phyloP scores from a whole-genome alignment of 805 yeast species.

The Blastobotrys attinorum region DNA sequence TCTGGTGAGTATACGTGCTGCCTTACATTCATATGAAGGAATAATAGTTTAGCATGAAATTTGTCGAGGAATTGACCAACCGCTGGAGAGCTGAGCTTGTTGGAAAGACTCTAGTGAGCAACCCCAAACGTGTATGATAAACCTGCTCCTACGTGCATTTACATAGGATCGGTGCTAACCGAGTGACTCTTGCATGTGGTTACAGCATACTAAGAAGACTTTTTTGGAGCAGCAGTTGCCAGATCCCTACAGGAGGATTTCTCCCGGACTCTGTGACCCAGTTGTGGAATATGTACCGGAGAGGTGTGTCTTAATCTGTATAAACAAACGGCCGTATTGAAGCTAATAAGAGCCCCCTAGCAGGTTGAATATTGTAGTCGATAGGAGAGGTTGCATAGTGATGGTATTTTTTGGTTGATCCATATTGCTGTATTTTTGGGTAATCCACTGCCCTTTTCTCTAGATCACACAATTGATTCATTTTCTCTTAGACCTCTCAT shows the following conservation, averaged over 20 bases:
- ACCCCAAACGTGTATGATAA: neutral
- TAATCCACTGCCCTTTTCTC: no score
- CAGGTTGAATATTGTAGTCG: neutral
- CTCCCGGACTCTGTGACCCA: neutral
- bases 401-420: neutral
- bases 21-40: neutral
- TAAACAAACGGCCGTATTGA: no score
- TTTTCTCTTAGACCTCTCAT: no score
- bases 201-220: no score
- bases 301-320: neutral
- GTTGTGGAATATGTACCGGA: neutral
- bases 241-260: neutral
- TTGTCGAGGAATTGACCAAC: neutral
- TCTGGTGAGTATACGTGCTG: no score
- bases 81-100: neutral
- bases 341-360: no score
- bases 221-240: neutral
- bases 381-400: neutral
- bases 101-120: neutral
- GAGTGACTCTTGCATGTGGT: no score
- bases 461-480: no score
- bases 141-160: no score
- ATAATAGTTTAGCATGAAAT: neutral
- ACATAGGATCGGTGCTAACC: no score
- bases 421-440: no score